phyloP scores from a whole-genome alignment of 306 rosid species.

The Inga oerstediana region DNA sequence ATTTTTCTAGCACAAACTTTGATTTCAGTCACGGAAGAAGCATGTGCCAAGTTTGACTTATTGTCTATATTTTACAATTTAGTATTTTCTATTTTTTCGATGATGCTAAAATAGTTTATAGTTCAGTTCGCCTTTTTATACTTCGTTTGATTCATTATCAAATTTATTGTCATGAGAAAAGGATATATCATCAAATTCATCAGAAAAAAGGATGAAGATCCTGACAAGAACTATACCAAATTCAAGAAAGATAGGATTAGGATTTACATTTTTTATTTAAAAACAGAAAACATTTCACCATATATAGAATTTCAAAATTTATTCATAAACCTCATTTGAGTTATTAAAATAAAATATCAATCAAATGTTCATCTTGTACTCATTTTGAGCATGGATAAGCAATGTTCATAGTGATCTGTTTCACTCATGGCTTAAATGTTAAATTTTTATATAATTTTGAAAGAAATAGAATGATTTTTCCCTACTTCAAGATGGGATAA shows the following conservation, averaged over 20 bases:
- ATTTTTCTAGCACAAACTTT: slow-evolving; percentile 22
- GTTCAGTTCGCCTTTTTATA: slow-evolving; percentile 40
- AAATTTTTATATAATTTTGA: background rate
- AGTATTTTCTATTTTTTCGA: background rate
- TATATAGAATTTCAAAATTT: background rate
- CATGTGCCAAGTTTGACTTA: slow-evolving; percentile 29
- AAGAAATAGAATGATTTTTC: background rate
- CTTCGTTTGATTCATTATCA: background rate
- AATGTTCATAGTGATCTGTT: background rate
- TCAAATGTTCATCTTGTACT: background rate
- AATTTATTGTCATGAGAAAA: background rate
- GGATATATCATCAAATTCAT: slow-evolving; percentile 6
- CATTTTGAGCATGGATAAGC: background rate
- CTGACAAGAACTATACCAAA: background rate
- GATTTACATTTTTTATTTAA: too few relatives aligned
- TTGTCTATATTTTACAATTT: background rate
- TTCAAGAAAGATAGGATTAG: background rate
- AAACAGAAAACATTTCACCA: background rate
- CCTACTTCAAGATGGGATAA: background rate
- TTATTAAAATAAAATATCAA: background rate
- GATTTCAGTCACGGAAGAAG: slow-evolving; percentile 14
- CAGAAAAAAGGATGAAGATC: background rate
- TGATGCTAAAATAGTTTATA: background rate
- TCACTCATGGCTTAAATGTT: background rate
- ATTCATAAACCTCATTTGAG: background rate